Percentiles rank a stretch among this genome's conserved stretches.
Conservation (phyloP, 2,329 filamentous ascomycete species). For the Ascochyta viciae-villosae region DNA sequence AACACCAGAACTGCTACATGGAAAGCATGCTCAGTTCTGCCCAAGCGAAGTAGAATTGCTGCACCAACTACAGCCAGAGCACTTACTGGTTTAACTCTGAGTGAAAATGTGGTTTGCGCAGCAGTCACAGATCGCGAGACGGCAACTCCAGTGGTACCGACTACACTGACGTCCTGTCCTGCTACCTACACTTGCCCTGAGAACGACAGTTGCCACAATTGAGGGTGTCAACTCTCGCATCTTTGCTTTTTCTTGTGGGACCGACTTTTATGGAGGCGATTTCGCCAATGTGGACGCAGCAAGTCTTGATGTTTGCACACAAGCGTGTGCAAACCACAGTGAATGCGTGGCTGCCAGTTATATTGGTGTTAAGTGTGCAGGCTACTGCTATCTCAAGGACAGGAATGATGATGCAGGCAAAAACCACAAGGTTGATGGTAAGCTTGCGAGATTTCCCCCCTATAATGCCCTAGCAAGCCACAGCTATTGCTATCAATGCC, state of each 20-base stretch:
- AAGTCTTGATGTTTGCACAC: not conserved
- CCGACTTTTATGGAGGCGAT: conserved; percentile 5
- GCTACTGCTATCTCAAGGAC: conserved; percentile 6
- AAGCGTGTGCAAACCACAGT: not conserved
- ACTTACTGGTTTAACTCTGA: not conserved
- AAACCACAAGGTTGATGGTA: conserved; percentile 1
- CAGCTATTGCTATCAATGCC: not conserved
- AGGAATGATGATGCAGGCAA: not conserved
- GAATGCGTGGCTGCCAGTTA: conserved; percentile 2
- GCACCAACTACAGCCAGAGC: not conserved
- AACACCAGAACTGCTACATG: conserved; percentile 3
- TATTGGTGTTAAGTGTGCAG: not conserved
- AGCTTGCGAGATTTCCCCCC: not conserved
- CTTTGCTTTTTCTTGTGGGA: not conserved
- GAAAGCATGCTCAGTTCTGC: not conserved
- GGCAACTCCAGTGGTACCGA: not conserved
- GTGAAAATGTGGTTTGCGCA: not conserved
- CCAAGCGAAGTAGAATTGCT: too few relatives aligned
- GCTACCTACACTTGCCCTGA: conserved; percentile 4
- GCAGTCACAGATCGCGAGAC: not conserved
- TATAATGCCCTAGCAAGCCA: not conserved
- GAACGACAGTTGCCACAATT: not conserved
- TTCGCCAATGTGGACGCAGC: not conserved
- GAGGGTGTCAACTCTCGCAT: not conserved
- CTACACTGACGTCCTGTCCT: not conserved